Percentiles rank a stretch among this genome's conserved stretches.
phyloP scores from a whole-genome alignment of 257 asterid species.

The Gentiana straminea region DNA sequence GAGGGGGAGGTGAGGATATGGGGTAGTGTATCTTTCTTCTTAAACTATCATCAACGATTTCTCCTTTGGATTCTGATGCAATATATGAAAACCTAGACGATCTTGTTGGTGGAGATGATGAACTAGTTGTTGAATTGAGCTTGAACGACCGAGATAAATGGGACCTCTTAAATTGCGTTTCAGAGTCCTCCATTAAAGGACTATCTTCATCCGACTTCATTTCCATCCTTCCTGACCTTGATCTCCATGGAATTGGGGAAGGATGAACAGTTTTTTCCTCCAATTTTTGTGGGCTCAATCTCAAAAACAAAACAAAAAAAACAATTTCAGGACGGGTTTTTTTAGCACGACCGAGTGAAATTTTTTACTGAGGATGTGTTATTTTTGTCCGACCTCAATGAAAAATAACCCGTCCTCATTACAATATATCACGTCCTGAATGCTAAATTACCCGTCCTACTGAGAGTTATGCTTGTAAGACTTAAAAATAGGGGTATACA shows the following conservation, averaged over 20 bases:
- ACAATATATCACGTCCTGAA: too few species aligned
- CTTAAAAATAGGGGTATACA: too few species aligned
- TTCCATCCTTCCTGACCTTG: slow-evolving; percentile 71
- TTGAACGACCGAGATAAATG: slow-evolving; percentile 13
- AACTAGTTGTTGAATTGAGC: slow-evolving; percentile 12
- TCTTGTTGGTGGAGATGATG: slow-evolving; percentile 25
- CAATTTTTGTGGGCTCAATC: slow-evolving; percentile 8
- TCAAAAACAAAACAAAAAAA: too few species aligned
- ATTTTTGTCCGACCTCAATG: too few species aligned
- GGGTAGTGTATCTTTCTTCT: slow-evolving; percentile 30
- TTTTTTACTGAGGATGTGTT: too few species aligned
- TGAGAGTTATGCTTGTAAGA: too few species aligned
- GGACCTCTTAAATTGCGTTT: slow-evolving; percentile 28
- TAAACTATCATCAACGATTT: slow-evolving; percentile 24
- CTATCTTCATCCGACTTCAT: slow-evolving; percentile 20
- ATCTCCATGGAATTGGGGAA: slow-evolving; percentile 89
- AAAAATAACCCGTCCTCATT: too few species aligned
- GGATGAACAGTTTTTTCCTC: slow-evolving; percentile 48
- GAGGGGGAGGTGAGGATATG: slow-evolving; percentile 43
- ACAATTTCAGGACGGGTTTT: too few species aligned
- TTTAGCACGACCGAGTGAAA: too few species aligned
- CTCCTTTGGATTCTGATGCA: slow-evolving; percentile 34
- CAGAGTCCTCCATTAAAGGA: slow-evolving; percentile 21
- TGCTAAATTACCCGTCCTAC: too few species aligned
- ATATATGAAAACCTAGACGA: slow-evolving; percentile 20